Conservation (phyloP, 768 basidiomycete species). For the Leccinum uliginosum region DNA sequence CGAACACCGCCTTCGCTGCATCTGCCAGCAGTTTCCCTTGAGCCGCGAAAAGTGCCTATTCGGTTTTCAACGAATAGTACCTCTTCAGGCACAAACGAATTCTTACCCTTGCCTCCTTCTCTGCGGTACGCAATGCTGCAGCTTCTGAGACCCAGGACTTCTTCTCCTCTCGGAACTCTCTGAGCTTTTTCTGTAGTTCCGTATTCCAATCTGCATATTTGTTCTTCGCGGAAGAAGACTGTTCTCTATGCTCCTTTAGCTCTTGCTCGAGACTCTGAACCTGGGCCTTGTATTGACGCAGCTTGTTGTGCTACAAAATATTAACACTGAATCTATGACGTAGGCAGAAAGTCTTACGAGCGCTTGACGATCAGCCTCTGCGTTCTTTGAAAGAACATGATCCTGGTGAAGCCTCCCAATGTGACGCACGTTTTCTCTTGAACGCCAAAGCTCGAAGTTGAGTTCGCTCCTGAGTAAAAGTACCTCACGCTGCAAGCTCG, state of each 20-base stretch:
- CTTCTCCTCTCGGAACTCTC: constrained; percentile 74
- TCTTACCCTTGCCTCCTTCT: constrained; percentile 65
- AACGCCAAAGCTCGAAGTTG: constrained; percentile 81
- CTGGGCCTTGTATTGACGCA: constrained; percentile 70
- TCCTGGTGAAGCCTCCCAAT: constrained; percentile 78
- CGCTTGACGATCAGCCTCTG: constrained; percentile 78
- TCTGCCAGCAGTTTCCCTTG: constrained; percentile 66
- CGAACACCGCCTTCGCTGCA: constrained; percentile 66
- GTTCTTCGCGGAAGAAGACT: constrained; percentile 67
- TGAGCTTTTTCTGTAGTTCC: constrained; percentile 73
- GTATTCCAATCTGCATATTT: constrained; percentile 83
- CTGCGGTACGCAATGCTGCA: constrained; percentile 58
- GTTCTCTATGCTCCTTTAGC: constrained; percentile 67
- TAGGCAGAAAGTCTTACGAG: constrained; percentile 47
- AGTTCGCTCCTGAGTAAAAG: constrained; percentile 74
- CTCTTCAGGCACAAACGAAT: not conserved
- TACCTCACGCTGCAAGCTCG: constrained; percentile 70
- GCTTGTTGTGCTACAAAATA: constrained; percentile 64
- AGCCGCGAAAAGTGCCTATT: constrained; percentile 60
- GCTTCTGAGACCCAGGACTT: constrained; percentile 71
- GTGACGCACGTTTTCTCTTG: constrained; percentile 76
- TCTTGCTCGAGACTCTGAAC: constrained; percentile 65
- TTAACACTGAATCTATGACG: constrained; percentile 5
- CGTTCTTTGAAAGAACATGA: constrained; percentile 64
- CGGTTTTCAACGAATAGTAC: not conserved